These are phyloP conservation scores for Zostera marina DNA, from an alignment of 116 monocot species.

Conservation along the genomic window DNA sequence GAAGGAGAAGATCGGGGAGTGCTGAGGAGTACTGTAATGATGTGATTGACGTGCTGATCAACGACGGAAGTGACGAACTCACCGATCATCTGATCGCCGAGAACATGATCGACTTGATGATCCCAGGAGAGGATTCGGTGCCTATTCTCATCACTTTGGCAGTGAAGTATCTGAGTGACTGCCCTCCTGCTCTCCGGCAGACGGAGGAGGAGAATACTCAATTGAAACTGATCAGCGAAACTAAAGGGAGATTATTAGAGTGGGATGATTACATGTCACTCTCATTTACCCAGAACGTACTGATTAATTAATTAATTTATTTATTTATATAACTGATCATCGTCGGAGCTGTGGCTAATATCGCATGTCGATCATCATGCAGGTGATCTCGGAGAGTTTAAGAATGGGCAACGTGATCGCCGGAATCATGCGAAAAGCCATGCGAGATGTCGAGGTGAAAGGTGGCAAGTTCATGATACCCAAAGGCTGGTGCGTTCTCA, in stretches of 20 bases:
- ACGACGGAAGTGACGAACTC: slow-evolving; percentile 36
- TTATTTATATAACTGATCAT: too few species aligned
- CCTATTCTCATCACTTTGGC: slow-evolving; percentile 68
- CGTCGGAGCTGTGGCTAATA: too few species aligned
- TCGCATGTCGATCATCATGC: slow-evolving; percentile 18
- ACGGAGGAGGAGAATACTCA: slow-evolving; percentile 51
- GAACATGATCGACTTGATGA: slow-evolving; percentile 88
- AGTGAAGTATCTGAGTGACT: slow-evolving; percentile 67
- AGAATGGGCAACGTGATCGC: slow-evolving; percentile 34
- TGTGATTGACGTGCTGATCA: slow-evolving; percentile 48
- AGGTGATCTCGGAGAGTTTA: slow-evolving; percentile 39
- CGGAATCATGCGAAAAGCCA: slow-evolving; percentile 21
- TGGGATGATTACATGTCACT: slow-evolving; percentile 5
- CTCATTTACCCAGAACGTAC: slow-evolving; percentile 29
- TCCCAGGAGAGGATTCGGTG: slow-evolving; percentile 84
- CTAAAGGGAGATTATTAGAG: slow-evolving; percentile 6
- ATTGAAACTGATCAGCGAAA: slow-evolving; percentile 16
- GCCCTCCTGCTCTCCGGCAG: slow-evolving; percentile 50
- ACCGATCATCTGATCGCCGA: slow-evolving; percentile 62
- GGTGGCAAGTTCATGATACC: slow-evolving; percentile 21
- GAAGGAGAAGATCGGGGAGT: slow-evolving; percentile 11
- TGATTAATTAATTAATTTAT: not conserved
- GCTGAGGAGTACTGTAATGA: slow-evolving; percentile 8
- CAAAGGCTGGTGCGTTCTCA: slow-evolving; percentile 33
- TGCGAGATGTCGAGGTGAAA: slow-evolving; percentile 22